These are phyloP conservation scores for Bretziella fagacearum DNA, from an alignment of 2,329 filamentous ascomycete species.

Conservation along the genomic window DNA sequence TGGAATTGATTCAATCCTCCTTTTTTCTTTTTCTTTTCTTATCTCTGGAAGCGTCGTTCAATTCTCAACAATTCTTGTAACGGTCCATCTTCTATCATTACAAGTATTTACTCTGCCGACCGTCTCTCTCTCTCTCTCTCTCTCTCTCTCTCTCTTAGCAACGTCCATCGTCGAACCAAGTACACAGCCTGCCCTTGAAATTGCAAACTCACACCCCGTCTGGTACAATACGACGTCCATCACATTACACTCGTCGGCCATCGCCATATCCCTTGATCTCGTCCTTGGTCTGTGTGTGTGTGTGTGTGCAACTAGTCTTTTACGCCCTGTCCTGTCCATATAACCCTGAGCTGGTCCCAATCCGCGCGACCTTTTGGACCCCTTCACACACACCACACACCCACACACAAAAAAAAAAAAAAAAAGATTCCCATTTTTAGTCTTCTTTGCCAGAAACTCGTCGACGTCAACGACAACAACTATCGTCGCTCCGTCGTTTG, in stretches of 20 bases:
- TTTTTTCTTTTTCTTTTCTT: constrained; percentile 4
- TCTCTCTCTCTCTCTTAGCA: background rate
- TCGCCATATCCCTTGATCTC: background rate
- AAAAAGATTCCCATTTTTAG: background rate
- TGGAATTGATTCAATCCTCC: background rate
- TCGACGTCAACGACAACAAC: background rate
- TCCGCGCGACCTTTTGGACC: background rate
- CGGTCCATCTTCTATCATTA: background rate
- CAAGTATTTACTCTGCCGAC: background rate
- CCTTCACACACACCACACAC: too few species aligned
- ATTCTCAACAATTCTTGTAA: too few species aligned
- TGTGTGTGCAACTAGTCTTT: background rate
- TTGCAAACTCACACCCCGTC: constrained; percentile 2
- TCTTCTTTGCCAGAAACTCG: background rate
- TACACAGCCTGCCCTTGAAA: constrained; percentile 3
- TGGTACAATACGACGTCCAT: constrained; percentile 1
- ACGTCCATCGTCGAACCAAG: background rate
- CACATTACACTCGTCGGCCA: background rate
- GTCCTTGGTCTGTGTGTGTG: background rate
- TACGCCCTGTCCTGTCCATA: constrained; percentile 2
- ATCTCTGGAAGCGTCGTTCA: too few species aligned
- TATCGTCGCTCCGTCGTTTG: background rate
- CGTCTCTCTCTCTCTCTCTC: background rate
- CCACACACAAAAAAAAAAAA: too few species aligned
- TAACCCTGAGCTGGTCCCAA: constrained; percentile 2